phyloP scores from a whole-genome alignment of 108 stramenopile species.

The Nannochloropsis oceanica region DNA sequence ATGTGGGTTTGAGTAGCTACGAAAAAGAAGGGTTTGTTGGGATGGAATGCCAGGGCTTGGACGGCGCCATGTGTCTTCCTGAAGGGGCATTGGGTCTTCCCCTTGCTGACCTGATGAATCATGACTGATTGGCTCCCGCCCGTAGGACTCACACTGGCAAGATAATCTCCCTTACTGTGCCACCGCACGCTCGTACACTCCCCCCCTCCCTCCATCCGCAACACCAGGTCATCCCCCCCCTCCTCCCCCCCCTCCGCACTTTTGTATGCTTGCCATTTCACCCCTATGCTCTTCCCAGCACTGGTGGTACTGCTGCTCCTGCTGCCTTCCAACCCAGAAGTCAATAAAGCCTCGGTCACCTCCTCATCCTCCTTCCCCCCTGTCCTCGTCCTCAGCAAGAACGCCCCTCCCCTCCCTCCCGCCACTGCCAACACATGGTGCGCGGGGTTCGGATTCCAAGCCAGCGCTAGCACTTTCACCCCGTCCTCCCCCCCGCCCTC shows the following conservation, averaged over 20 bases:
- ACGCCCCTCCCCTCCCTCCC: constrained; percentile 18
- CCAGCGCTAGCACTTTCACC: constrained; percentile 42
- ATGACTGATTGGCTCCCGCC: constrained; percentile 61
- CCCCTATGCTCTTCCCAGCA: neutral
- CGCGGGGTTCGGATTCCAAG: constrained; percentile 78
- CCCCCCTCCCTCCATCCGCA: constrained; percentile 14
- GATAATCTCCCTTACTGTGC: constrained; percentile 96
- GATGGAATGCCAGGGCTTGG: constrained; percentile 85
- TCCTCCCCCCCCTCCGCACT: neutral
- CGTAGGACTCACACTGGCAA: constrained; percentile 66
- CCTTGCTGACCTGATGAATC: constrained; percentile 85
- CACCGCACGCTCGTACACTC: constrained; percentile 58
- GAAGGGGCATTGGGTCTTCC: constrained; percentile 82
- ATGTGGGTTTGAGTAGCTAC: constrained; percentile 85
- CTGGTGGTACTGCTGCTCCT: neutral
- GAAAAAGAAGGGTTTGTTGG: constrained; percentile 87
- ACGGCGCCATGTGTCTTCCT: constrained; percentile 44
- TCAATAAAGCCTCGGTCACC: constrained; percentile 63
- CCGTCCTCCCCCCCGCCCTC: constrained; percentile 47
- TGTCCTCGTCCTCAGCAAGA: constrained; percentile 69
- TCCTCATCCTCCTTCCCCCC: constrained; percentile 57
- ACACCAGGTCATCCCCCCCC: neutral
- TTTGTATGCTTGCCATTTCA: neutral
- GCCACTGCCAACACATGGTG: constrained; percentile 58
- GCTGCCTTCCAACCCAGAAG: neutral